These are phyloP conservation scores for Polygonum maritimum DNA, from an alignment of 148 eudicot species.

Conservation along the genomic window DNA sequence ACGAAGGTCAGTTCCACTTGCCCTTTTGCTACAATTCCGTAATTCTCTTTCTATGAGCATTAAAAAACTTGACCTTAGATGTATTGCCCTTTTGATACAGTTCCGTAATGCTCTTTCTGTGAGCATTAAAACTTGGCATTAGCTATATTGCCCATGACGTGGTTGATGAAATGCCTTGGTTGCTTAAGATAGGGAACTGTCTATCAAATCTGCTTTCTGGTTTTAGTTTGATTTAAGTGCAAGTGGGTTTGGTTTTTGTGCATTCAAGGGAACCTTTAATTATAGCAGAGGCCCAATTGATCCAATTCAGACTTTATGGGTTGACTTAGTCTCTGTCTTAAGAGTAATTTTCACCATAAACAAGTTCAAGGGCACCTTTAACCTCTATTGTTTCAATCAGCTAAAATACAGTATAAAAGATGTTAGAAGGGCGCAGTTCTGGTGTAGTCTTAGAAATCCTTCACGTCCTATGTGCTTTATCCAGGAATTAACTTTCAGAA, in stretches of 20 bases:
- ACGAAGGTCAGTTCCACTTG: conserved; percentile 5
- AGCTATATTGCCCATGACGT: background rate
- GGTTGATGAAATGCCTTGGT: background rate
- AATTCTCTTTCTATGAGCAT: background rate
- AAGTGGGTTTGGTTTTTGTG: background rate
- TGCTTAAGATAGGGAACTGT: background rate
- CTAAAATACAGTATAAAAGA: background rate
- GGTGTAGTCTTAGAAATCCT: background rate
- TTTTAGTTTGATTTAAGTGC: background rate
- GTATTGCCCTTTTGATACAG: background rate
- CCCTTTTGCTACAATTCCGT: background rate
- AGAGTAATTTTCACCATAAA: background rate
- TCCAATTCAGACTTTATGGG: background rate
- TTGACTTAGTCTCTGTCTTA: background rate
- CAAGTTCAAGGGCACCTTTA: background rate
- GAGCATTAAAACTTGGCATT: background rate
- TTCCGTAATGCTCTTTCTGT: background rate
- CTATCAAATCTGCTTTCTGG: background rate
- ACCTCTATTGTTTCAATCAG: background rate
- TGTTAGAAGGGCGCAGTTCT: background rate
- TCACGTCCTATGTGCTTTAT: background rate
- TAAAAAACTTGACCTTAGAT: too few species aligned
- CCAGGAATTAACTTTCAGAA: background rate
- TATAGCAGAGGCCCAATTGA: background rate
- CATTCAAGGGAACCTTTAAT: background rate